Base-by-base conservation (phyloP, 169 alveolate species). In the Eimeria acervulina region DNA sequence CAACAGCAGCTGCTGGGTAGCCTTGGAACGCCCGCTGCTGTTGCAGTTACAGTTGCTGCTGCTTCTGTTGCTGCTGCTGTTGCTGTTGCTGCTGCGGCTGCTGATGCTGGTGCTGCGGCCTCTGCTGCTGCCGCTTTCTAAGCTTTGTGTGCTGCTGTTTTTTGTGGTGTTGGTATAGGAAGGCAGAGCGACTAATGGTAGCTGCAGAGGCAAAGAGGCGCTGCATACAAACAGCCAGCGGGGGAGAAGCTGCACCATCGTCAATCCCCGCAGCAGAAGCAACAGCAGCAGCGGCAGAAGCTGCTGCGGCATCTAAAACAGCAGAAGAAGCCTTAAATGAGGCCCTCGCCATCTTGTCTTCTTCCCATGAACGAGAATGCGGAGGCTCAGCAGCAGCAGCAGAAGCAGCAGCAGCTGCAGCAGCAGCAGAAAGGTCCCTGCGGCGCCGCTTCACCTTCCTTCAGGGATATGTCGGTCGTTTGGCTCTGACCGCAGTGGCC, bases 391-490 rank as follows among this genome's bases (percentile, higher is more conserved):
- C 59, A 51, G 59, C 59, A 51, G 59, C 59, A 51, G 59, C 59
- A 51, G 59, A 51, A 51, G 59, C 59, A 51, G 59, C 59, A 51
- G 59, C 7, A 51, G 59, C 59, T 12, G 63, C 89, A 23, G 44
- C 26, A 78, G 89, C 89, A 42, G 89, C 89, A 78, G 89, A n/a
- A 78, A 78, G 26, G n/a, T 78, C 89, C 63, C 33, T 78, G 89
- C 89, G 89, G 13, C 89, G 89, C 89, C 89, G 89, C 59, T 78
- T 78, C 33, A 78, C 89, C 33, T 78, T 78, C 47, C 66, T 78
- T n/a, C 89, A 78, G 89, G 89, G 89, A 21, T 23, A 78, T 15
- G 89, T 78, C 47, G 89, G 89, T 28, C 89, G 63, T 38, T 38
- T 78, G 15, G 89, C 89, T 2, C 19, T 78, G 63, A 42, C 59